A percentile compares a stretch with the other conserved stretches of the same genome.
Evolutionary conservation across 805 yeast species (phyloP).

Genomic region (Candida schatavii): DNA sequence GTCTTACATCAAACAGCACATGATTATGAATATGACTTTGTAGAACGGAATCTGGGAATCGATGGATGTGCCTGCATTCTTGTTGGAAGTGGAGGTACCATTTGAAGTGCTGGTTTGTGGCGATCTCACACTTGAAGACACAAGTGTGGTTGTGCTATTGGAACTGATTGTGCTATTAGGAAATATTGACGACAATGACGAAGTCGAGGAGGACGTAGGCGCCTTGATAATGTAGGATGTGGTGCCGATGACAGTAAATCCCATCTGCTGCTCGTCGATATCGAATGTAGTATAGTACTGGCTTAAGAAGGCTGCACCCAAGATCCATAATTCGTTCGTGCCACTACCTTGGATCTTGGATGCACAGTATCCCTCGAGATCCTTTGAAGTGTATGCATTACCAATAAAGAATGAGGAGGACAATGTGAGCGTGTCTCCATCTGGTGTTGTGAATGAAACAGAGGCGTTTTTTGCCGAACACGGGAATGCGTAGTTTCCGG

Average conservation of each 20-base stretch:
- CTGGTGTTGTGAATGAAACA: slow-evolving; percentile 42
- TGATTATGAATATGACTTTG: background rate
- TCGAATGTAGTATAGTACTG: slow-evolving; percentile 58
- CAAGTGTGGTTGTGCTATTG: background rate
- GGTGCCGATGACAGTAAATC: slow-evolving; percentile 35
- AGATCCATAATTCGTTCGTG: slow-evolving; percentile 46
- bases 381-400: slow-evolving; percentile 33
- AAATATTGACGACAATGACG: background rate
- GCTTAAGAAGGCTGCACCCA: slow-evolving; percentile 62
- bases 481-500: slow-evolving; percentile 54
- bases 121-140: background rate
- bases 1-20: background rate
- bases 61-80: background rate
- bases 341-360: slow-evolving; percentile 62
- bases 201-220: background rate
- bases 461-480: slow-evolving; percentile 46
- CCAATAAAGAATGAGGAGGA: slow-evolving; percentile 49
- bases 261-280: slow-evolving; percentile 46
- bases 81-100: background rate
- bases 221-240: background rate
- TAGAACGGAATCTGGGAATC: background rate
- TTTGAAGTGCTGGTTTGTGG: background rate
- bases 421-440: slow-evolving; percentile 38
- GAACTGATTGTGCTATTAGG: background rate
- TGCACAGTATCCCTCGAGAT: slow-evolving; percentile 52